Conservation (phyloP, 768 basidiomycete species). For the Fomitopsis serialis region DNA sequence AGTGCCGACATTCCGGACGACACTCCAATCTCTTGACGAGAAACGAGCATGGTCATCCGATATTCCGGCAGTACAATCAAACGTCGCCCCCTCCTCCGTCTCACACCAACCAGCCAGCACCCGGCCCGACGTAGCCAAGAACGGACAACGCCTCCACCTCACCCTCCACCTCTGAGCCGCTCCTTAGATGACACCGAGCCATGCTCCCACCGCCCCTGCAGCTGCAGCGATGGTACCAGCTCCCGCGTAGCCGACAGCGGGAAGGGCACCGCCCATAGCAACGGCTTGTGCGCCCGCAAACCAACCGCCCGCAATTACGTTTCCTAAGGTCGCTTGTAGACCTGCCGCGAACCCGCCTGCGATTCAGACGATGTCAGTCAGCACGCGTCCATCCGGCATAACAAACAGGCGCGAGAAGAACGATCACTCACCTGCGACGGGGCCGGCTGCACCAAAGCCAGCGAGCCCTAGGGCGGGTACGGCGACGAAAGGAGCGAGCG, state of each 20-base stretch:
- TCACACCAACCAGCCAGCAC: too few relatives aligned
- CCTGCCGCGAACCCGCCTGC: slow-evolving; percentile 8
- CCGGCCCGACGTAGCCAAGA: too few relatives aligned
- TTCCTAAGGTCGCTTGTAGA: slow-evolving; percentile 6
- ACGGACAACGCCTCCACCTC: too few relatives aligned
- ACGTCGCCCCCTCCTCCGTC: too few relatives aligned
- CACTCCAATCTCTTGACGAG: too few relatives aligned
- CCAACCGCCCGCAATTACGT: slow-evolving; percentile 6
- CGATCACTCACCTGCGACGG: neutral
- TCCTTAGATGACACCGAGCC: neutral
- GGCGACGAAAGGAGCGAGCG: neutral
- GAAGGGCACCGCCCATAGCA: slow-evolving; percentile 11
- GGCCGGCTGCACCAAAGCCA: slow-evolving; percentile 1
- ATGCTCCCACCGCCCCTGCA: neutral
- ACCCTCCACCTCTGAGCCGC: too few relatives aligned
- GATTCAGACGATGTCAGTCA: neutral
- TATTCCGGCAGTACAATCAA: too few relatives aligned
- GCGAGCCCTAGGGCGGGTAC: neutral
- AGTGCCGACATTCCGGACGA: too few relatives aligned
- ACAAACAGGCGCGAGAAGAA: too few relatives aligned
- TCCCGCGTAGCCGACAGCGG: neutral
- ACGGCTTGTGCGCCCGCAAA: slow-evolving; percentile 6
- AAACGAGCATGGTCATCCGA: too few relatives aligned
- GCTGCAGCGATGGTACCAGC: neutral
- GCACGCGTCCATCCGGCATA: neutral